A percentile compares a stretch with the other conserved stretches of the same genome.
Evolutionary conservation across 257 asterid genomes (phyloP).

Genomic region (Jaltomata sinuosa): DNA sequence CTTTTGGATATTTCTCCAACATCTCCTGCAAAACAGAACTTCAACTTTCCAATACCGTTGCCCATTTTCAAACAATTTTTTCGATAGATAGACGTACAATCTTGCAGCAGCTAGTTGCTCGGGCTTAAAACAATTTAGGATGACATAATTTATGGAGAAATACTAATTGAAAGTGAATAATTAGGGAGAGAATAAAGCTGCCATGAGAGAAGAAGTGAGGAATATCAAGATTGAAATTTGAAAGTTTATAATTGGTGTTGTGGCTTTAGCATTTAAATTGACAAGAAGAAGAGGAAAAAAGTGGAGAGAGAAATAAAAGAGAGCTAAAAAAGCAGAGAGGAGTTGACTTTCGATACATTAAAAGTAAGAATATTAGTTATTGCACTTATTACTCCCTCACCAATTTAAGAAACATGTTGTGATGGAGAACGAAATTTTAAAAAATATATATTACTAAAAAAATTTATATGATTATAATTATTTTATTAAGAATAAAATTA

Average conservation of each 20-base stretch:
- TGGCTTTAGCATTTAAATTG: neutral
- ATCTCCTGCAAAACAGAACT: slow-evolving; percentile 66
- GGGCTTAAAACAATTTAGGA: neutral
- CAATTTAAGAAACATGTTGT: neutral
- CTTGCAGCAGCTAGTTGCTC: neutral
- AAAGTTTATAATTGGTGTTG: neutral
- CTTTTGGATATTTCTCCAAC: slow-evolving; percentile 75
- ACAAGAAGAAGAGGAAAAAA: neutral
- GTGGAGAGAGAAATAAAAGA: neutral
- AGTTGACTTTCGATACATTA: neutral
- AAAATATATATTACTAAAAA: neutral
- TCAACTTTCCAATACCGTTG: slow-evolving; percentile 50
- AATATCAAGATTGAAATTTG: neutral
- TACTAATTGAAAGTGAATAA: neutral
- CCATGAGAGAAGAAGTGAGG: neutral
- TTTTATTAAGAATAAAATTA: neutral
- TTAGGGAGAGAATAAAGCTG: neutral
- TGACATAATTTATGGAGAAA: neutral
- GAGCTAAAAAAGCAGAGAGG: neutral
- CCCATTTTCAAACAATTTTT: slow-evolving; percentile 41
- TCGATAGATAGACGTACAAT: neutral
- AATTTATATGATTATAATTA: neutral
- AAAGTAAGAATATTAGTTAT: neutral
- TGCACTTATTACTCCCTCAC: neutral
- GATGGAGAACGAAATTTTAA: neutral